Percentiles rank a stretch among this genome's conserved stretches.
These are phyloP conservation scores for Exophiala spinifera DNA, from an alignment of 2,329 filamentous ascomycete species.

Conservation along the genomic window DNA sequence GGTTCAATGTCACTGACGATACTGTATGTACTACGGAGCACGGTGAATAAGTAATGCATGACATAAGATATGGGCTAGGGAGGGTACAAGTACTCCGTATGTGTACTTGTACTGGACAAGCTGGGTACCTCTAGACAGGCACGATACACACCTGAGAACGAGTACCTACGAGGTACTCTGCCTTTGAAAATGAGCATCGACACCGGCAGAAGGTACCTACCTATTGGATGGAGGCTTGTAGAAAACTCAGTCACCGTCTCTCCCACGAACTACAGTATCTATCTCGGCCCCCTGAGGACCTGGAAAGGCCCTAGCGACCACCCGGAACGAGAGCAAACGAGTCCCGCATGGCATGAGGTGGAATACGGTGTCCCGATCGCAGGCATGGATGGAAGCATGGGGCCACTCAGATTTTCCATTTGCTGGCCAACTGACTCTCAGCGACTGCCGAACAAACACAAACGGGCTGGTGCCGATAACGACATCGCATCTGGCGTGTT, in stretches of 20 bases:
- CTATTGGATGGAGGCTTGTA: no score
- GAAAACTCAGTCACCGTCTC: no score
- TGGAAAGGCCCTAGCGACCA: no score
- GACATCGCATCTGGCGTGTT: constrained; percentile 9
- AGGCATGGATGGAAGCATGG: constrained; percentile 48
- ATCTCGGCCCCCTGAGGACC: not conserved
- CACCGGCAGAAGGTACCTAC: no score
- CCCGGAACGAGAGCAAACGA: not conserved
- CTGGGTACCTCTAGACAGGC: no score
- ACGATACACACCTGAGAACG: no score
- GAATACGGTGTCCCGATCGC: not conserved
- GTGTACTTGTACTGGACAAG: no score
- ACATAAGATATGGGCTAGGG: no score
- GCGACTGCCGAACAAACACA: constrained; percentile 25
- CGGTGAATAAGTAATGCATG: no score
- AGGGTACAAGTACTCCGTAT: no score
- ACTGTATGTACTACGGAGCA: not conserved
- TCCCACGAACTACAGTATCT: not conserved
- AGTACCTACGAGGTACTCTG: no score
- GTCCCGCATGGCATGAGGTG: not conserved
- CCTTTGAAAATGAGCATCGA: no score
- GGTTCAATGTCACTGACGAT: not conserved
- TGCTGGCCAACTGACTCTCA: not conserved
- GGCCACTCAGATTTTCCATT: constrained; percentile 57
- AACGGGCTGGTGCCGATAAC: constrained; percentile 12